phyloP scores from a whole-genome alignment of 441 rosid genomes.

The Corymbia citriodora region DNA sequence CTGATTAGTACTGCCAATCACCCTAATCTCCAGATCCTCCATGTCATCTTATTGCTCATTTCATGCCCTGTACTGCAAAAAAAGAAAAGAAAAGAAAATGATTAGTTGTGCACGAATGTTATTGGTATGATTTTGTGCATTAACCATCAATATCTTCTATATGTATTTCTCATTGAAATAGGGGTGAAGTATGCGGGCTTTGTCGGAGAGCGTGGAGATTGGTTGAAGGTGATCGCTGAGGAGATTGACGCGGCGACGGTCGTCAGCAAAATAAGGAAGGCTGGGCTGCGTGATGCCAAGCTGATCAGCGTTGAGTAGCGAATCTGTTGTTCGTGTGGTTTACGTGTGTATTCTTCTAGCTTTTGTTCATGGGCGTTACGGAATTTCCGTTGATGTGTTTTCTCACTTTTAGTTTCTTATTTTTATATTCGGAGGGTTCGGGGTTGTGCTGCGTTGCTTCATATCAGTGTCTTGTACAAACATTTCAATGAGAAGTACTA shows the following conservation, averaged over 20 bases:
- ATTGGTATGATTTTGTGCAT: not conserved
- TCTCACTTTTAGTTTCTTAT: not conserved
- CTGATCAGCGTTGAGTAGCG: not conserved
- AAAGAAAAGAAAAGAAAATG: no score
- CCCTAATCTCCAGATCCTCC: no score
- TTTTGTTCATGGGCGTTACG: not conserved
- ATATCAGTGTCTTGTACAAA: not conserved
- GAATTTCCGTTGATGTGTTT: not conserved
- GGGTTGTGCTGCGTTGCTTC: not conserved
- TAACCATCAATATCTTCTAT: not conserved
- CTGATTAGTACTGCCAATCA: no score
- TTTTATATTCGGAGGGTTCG: not conserved
- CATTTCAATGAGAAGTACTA: not conserved
- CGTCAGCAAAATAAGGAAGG: not conserved
- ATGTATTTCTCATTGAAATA: not conserved
- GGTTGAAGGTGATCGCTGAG: not conserved
- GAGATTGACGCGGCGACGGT: not conserved
- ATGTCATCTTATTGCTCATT: no score
- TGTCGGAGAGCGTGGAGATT: not conserved
- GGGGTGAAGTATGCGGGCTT: not conserved
- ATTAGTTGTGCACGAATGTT: not conserved
- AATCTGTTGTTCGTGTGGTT: not conserved
- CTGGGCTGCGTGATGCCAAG: not conserved
- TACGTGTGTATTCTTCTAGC: not conserved
- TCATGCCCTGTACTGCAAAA: no score